phyloP scores from a whole-genome alignment of 257 asterid species.

The Scutellaria galericulata region DNA sequence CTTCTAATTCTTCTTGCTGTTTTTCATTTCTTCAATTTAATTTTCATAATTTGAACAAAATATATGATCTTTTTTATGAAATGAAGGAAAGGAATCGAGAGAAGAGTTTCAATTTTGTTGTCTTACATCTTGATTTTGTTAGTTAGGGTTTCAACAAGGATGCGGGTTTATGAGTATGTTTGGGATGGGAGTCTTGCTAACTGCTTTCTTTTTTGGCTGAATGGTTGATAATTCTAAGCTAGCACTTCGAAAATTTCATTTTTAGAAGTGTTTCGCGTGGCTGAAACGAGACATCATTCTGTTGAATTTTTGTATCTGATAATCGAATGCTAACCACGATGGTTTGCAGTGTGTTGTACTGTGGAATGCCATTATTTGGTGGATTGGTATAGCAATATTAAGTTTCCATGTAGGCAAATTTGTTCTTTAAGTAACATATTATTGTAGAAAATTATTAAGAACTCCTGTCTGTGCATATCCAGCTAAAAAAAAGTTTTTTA shows the following conservation, averaged over 20 bases:
- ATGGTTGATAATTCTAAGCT: background rate
- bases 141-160: conserved; percentile 40
- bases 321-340: conserved; percentile 10
- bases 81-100: background rate
- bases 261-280: background rate
- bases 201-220: conserved; percentile 8
- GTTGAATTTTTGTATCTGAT: conserved; percentile 16
- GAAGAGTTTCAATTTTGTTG: background rate
- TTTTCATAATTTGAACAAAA: conserved; percentile 21
- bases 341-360: conserved; percentile 1
- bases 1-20: conserved; percentile 5
- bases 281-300: background rate
- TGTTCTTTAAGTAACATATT: conserved; percentile 12
- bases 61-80: background rate
- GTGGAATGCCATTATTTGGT: conserved; percentile 6
- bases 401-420: conserved; percentile 9
- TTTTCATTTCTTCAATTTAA: conserved; percentile 13
- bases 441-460: conserved; percentile 5
- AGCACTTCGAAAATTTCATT: conserved; percentile 6
- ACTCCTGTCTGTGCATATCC: background rate
- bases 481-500: no score
- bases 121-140: conserved; percentile 12
- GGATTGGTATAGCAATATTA: conserved; percentile 20
- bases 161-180: conserved; percentile 30
- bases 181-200: conserved; percentile 11